These are phyloP conservation scores for Penicillium canariense DNA, from an alignment of 495 filamentous ascomycete species.

Conservation along the genomic window DNA sequence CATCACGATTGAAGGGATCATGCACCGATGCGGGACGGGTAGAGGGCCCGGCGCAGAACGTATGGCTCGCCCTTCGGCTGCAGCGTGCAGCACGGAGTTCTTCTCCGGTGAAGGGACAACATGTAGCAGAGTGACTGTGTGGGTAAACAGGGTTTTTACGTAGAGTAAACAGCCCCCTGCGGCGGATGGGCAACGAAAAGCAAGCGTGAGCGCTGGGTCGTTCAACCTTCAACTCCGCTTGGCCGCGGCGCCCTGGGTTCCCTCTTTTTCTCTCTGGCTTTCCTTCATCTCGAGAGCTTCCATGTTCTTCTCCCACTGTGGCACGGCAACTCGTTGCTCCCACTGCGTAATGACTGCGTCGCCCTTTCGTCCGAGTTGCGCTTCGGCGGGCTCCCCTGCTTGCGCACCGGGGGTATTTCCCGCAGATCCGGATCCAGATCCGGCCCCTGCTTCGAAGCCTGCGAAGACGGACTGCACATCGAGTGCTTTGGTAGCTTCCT, in stretches of 20 bases:
- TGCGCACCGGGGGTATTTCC: conserved; percentile 21
- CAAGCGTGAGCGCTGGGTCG: neutral
- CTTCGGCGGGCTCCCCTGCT: conserved; percentile 30
- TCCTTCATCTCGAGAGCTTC: conserved; percentile 42
- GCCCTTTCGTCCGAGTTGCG: conserved; percentile 27
- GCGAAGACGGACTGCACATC: conserved; percentile 62
- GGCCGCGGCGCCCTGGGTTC: conserved; percentile 7
- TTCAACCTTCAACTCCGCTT: conserved; percentile 19
- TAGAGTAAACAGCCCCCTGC: neutral
- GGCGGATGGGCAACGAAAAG: neutral
- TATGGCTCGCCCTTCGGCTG: conserved; percentile 6
- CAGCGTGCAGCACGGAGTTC: conserved; percentile 5
- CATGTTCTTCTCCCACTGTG: conserved; percentile 46
- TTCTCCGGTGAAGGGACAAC: conserved; percentile 8
- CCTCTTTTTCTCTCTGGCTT: conserved; percentile 2
- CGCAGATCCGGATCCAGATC: neutral
- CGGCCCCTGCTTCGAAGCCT: conserved; percentile 32
- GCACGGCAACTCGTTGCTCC: conserved; percentile 47
- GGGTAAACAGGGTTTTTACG: neutral
- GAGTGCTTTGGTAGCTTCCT: conserved; percentile 58
- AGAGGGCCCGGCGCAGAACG: conserved; percentile 7
- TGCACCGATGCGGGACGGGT: conserved; percentile 15
- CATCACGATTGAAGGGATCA: conserved; percentile 9
- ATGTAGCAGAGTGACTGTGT: neutral
- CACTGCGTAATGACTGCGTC: conserved; percentile 46